Conservation (phyloP, 805 yeast species). For the Saccharomycopsis sp. region DNA sequence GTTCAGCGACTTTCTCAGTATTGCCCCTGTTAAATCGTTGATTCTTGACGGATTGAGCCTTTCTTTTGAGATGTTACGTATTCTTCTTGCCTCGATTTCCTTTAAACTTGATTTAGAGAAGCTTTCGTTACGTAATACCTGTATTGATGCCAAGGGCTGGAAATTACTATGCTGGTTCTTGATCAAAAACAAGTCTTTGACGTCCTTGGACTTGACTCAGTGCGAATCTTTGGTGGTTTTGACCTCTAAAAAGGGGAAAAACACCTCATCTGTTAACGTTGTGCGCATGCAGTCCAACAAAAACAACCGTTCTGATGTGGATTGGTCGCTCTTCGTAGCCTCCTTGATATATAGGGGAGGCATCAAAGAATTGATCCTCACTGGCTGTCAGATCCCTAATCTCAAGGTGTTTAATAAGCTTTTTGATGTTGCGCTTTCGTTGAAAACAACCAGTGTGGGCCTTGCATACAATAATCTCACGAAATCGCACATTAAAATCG, state of each 20-base stretch:
- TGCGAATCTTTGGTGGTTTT: conserved; percentile 29
- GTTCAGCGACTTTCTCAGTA: conserved; percentile 79
- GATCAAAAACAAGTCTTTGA: conserved; percentile 51
- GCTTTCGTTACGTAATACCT: conserved; percentile 72
- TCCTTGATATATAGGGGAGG: conserved; percentile 71
- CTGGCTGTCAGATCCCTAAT: conserved; percentile 65
- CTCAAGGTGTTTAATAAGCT: conserved; percentile 50
- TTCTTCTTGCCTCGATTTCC: conserved; percentile 25
- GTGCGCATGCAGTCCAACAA: conserved; percentile 33
- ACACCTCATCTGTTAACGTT: conserved; percentile 15
- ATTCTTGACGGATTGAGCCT: conserved; percentile 74
- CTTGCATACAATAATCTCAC: conserved; percentile 71
- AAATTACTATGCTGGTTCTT: conserved; percentile 69
- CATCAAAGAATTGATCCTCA: conserved; percentile 69
- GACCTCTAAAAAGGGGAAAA: not conserved
- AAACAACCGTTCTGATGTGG: conserved; percentile 57
- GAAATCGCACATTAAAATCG: conserved; percentile 45
- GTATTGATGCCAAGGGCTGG: conserved; percentile 76
- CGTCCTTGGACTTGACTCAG: conserved; percentile 62
- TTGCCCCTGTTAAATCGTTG: conserved; percentile 73
- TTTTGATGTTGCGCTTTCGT: conserved; percentile 54
- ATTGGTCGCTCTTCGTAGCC: conserved; percentile 77
- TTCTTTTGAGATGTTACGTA: conserved; percentile 68
- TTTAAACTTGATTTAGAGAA: conserved; percentile 58
- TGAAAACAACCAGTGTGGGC: conserved; percentile 59